phyloP scores from a whole-genome alignment of 2,329 filamentous ascomycete genomes.

The Monosporascus sp. region DNA sequence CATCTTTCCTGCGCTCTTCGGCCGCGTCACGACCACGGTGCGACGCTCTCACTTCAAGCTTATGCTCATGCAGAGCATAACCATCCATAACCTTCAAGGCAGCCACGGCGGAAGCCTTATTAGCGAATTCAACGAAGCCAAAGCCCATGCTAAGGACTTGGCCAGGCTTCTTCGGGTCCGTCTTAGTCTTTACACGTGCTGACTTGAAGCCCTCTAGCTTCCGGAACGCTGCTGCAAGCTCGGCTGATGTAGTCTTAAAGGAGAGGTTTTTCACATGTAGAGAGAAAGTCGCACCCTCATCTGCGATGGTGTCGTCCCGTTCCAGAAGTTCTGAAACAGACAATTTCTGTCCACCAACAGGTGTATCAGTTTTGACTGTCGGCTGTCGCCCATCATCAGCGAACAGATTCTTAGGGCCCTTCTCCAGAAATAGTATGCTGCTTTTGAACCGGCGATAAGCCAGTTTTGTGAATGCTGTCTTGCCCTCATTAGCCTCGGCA shows the following conservation, averaged over 20 bases:
- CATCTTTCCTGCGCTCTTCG: conserved; percentile 77
- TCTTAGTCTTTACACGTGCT: conserved; percentile 87
- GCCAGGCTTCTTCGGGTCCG: conserved; percentile 83
- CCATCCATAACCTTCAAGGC: conserved; percentile 85
- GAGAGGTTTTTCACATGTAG: conserved; percentile 92
- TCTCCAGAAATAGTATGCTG: conserved; percentile 87
- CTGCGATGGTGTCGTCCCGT: conserved; percentile 36
- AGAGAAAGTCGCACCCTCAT: conserved; percentile 64
- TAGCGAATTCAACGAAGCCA: conserved; percentile 85
- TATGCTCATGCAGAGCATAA: conserved; percentile 79
- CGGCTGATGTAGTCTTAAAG: conserved; percentile 77
- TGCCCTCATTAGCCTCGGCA: conserved; percentile 69
- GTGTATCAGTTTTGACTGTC: conserved; percentile 19
- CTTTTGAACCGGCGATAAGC: conserved; percentile 90
- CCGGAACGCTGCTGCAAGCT: conserved; percentile 71
- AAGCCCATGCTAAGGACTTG: conserved; percentile 95
- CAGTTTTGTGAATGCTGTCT: conserved; percentile 75
- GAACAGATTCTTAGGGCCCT: conserved; percentile 82
- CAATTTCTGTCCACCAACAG: conserved; percentile 50
- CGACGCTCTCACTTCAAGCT: conserved; percentile 77
- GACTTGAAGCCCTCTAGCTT: conserved; percentile 83
- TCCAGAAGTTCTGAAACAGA: conserved; percentile 66
- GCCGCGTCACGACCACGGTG: conserved; percentile 84
- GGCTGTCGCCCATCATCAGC: conserved; percentile 24
- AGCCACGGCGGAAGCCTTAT: conserved; percentile 69